Evolutionary conservation across 768 basidiomycete genomes (phyloP), one percentile per base, ranked within the genome.

Genomic region (Neoboletus brunneissimus): DNA sequence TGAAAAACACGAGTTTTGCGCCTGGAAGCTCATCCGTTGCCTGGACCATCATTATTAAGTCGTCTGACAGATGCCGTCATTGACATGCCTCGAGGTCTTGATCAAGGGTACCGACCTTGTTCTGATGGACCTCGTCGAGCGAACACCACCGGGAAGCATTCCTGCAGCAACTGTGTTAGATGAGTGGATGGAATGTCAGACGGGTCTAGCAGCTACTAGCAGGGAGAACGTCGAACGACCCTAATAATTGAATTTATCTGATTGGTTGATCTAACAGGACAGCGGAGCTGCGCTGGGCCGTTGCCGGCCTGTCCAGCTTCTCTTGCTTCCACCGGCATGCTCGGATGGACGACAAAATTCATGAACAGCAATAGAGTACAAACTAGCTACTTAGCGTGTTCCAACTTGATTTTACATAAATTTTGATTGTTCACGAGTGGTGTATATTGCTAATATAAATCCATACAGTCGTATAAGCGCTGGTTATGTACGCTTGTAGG

Each of bases 1-100:
- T 88, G 27, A 20, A 47, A 68, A 88, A 87, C 10, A 88, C 89
- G 87, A 60, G 88, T 88, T 63, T 84, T 87, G 54, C 83, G 82
- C 61, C 87, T 87, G 13, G 72, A 90, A 89, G 68, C 27, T 38
- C 32, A n/a, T 53, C 29, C 18, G 20, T 25, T 34, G 38, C 25
- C 34, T 22, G 4, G 31, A 43, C 34, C 34, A n/a, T 31, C 31
- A 47, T 18, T 25, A 37, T n/a, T 12, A 16, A 25, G 23, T 25
- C 48, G 18, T 27, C n/a, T 25, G 48, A 27, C 18, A n/a, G n/a
- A n/a, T n/a, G n/a, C n/a, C n/a, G n/a, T n/a, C n/a, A n/a, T n/a
- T n/a, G n/a, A n/a, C n/a, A n/a, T n/a, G 22, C 23, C 1, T 31
- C 8, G n/a, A n/a, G 27, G 43, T 15, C n/a, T n/a, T n/a, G n/a